A percentile compares a stretch with the other conserved stretches of the same genome.
These are phyloP conservation scores for Anthracocystis panici-leucophaei DNA, from an alignment of 1,284 basidiomycete species.

Conservation along the genomic window DNA sequence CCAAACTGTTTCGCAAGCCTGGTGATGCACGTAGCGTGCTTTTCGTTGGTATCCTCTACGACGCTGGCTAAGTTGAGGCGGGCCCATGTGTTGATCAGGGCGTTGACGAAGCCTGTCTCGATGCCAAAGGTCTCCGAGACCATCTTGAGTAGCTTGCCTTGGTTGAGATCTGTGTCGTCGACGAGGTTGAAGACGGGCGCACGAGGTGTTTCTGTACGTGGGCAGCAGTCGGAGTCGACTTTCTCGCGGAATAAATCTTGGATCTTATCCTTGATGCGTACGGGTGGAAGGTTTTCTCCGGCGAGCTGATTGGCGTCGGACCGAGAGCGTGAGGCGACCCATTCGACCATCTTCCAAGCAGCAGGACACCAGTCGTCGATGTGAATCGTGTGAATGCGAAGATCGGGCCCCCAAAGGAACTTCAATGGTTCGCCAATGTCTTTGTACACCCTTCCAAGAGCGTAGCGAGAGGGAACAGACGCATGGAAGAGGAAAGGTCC, in stretches of 20 bases:
- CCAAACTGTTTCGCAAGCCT: constrained; percentile 24
- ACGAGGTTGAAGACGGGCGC: constrained; percentile 60
- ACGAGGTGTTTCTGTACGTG: constrained; percentile 37
- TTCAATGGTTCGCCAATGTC: constrained; percentile 46
- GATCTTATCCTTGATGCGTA: constrained; percentile 45
- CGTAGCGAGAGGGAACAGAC: constrained; percentile 31
- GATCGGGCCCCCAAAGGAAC: constrained; percentile 51
- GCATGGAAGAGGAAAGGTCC: constrained; percentile 44
- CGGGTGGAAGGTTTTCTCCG: constrained; percentile 47
- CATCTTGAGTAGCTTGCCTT: constrained; percentile 50
- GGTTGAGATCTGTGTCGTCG: constrained; percentile 52
- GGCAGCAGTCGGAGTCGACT: constrained; percentile 37
- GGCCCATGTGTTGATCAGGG: constrained; percentile 53
- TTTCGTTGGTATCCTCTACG: constrained; percentile 58
- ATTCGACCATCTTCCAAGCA: constrained; percentile 42
- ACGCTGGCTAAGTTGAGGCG: constrained; percentile 33
- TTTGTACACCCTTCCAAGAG: constrained; percentile 40
- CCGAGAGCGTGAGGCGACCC: constrained; percentile 40
- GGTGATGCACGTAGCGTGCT: constrained; percentile 34
- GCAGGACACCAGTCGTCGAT: constrained; percentile 52
- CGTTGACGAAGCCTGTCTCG: constrained; percentile 51
- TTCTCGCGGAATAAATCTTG: constrained; percentile 42
- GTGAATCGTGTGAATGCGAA: constrained; percentile 54
- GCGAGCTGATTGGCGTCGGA: constrained; percentile 34
- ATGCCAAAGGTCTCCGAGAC: constrained; percentile 39